These are phyloP conservation scores for Fusarium azukiicola DNA, from an alignment of 2,329 filamentous ascomycete genomes.

Conservation along the genomic window DNA sequence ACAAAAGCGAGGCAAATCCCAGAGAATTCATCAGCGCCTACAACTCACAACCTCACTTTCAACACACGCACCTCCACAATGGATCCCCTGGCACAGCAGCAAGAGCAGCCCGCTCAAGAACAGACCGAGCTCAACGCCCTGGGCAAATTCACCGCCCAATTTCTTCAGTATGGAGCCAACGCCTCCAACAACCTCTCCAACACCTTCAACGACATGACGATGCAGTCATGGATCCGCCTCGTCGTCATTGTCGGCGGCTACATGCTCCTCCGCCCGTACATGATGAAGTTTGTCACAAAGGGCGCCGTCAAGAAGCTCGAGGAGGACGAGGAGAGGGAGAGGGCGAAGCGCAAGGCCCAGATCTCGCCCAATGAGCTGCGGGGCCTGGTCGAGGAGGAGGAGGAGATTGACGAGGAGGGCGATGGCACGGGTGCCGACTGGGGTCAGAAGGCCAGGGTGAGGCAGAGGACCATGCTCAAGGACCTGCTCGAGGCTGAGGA, in stretches of 20 bases:
- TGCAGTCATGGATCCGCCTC: conserved; percentile 83
- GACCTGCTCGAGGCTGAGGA: conserved; percentile 83
- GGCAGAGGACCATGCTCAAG: conserved; percentile 84
- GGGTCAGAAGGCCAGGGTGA: conserved; percentile 85
- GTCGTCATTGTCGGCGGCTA: conserved; percentile 87
- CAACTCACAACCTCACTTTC: neutral
- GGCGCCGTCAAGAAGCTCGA: conserved; percentile 83
- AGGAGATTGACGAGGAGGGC: conserved; percentile 70
- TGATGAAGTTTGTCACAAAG: conserved; percentile 84
- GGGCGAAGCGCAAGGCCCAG: conserved; percentile 76
- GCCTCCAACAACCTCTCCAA: conserved; percentile 71
- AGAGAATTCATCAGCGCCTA: neutral
- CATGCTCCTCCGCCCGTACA: conserved; percentile 86
- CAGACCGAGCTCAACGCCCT: conserved; percentile 58
- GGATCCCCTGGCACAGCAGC: conserved; percentile 53
- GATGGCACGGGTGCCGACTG: conserved; percentile 77
- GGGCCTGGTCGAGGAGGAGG: conserved; percentile 75
- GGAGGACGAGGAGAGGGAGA: conserved; percentile 73
- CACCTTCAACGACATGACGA: conserved; percentile 73
- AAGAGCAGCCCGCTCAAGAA: conserved; percentile 51
- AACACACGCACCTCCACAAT: conserved; percentile 33
- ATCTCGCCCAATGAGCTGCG: conserved; percentile 84
- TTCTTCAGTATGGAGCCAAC: conserved; percentile 62
- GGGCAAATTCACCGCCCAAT: conserved; percentile 58
- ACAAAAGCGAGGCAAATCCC: neutral